Evolutionary conservation across 1,139 yeast species (phyloP), one percentile per base, ranked within the genome.

Genomic region (Pichia sp.): DNA sequence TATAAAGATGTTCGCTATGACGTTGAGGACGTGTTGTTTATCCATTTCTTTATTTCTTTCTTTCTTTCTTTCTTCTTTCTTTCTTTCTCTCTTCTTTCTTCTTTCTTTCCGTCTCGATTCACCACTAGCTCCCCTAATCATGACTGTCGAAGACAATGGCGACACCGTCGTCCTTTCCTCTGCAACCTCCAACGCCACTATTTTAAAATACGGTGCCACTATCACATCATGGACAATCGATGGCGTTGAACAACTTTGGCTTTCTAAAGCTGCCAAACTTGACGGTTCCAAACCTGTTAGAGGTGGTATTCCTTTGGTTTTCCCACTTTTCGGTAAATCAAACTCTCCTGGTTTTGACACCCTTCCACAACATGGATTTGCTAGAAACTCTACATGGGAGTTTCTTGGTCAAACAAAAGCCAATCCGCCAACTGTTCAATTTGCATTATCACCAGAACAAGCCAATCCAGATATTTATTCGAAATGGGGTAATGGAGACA

Each of bases 331-430:
- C 62, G 97, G 98, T 46, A 87, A 85, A 59, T 74, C 79, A 20
- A 52, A 70, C 48, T 61, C 69, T 50, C 66, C 41, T 10, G 65
- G 63, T 1, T 61, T 69, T 46, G 59, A 60, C 31, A 50, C 59
- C 56, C 74, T 91, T 52, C 96, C 96, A 13, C 97, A 91, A 65
- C 98, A 91, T 60, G 98, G 98, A 2, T 85, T 91, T 65, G 97
- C 96, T 14, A 74, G 98, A 61, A 83, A 76, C 61, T 79, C 91
- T 5, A 66, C 70, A 6, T 91, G 97, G 97, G 96, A 89, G 62
- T 84, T 88, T 54, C 69, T 91, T 46, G 98, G 98, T 26, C 93
- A 86, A 63, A 73, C 81, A 11, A 71, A 69, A 24, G 68, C 64
- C 34, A 59, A 65, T 38, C 82, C 81, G 21, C 74, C 81, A 48